Evolutionary conservation across 2,329 filamentous ascomycete species (phyloP).

Genomic region (Chaetomiaceae sp.): DNA sequence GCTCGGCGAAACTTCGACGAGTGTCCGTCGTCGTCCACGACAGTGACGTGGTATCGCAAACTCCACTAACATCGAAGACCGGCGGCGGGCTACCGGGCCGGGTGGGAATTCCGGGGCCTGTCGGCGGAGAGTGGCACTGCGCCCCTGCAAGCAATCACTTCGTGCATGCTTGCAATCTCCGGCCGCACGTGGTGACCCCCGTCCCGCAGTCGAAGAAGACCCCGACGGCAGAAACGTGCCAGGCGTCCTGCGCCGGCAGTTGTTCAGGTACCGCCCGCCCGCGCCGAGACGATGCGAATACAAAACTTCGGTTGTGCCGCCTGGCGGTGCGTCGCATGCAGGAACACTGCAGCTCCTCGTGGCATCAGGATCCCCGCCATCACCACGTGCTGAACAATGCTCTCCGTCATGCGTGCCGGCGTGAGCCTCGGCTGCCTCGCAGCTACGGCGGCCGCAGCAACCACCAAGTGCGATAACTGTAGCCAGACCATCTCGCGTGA

Average conservation of each 20-base stretch:
- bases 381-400: neutral
- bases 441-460: neutral
- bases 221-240: too few species aligned
- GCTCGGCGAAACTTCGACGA: too few species aligned
- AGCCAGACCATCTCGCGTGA: slow-evolving; percentile 11
- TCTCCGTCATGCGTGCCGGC: neutral
- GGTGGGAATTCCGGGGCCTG: too few species aligned
- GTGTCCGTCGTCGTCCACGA: too few species aligned
- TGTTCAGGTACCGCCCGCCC: too few species aligned
- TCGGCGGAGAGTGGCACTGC: neutral
- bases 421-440: slow-evolving; percentile 6
- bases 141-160: neutral
- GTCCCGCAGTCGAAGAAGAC: too few species aligned
- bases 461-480: neutral
- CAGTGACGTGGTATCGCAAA: too few species aligned
- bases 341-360: neutral
- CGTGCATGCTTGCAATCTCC: slow-evolving; percentile 3
- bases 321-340: neutral
- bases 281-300: too few species aligned
- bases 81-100: too few species aligned
- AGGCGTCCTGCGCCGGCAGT: neutral
- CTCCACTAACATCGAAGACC: neutral
- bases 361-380: neutral
- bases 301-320: too few species aligned
- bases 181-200: neutral